phyloP scores from a whole-genome alignment of 2,329 filamentous ascomycete genomes.

The Botrytis byssoidea region DNA sequence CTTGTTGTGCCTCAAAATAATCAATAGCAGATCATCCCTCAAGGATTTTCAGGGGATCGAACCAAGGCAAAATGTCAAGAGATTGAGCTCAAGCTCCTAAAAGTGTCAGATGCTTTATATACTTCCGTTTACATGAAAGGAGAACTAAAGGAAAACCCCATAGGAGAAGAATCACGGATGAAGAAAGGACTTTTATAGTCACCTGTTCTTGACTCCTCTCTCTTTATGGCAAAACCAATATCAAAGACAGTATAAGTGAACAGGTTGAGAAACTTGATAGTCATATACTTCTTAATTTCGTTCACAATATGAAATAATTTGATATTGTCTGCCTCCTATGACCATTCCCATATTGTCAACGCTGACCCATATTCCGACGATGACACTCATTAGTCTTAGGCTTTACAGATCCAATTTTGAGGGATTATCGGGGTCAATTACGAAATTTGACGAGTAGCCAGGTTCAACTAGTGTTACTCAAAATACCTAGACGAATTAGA shows the following conservation, averaged over 20 bases:
- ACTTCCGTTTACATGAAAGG: too few relatives aligned
- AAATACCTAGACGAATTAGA: slow-evolving; percentile 11
- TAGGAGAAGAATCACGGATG: too few relatives aligned
- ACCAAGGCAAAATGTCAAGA: neutral
- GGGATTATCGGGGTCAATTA: neutral
- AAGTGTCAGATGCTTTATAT: neutral
- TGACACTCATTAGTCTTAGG: neutral
- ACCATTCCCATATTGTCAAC: neutral
- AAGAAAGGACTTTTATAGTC: neutral
- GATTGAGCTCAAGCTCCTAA: neutral
- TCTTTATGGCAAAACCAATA: neutral
- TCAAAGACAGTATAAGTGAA: neutral
- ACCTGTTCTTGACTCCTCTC: neutral
- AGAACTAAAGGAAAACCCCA: too few relatives aligned
- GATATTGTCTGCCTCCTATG: neutral
- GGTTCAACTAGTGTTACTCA: slow-evolving; percentile 7
- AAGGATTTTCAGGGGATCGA: neutral
- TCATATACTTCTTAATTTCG: neutral
- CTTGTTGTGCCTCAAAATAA: too few relatives aligned
- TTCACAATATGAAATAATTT: neutral
- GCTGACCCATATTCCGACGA: neutral
- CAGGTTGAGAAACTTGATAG: neutral
- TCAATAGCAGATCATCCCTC: neutral
- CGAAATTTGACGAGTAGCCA: neutral
- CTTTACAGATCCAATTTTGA: neutral